A percentile compares a stretch with the other conserved stretches of the same genome.
Evolutionary conservation across 345 rosid genomes (phyloP).

Genomic region (Alliaria petiolata): DNA sequence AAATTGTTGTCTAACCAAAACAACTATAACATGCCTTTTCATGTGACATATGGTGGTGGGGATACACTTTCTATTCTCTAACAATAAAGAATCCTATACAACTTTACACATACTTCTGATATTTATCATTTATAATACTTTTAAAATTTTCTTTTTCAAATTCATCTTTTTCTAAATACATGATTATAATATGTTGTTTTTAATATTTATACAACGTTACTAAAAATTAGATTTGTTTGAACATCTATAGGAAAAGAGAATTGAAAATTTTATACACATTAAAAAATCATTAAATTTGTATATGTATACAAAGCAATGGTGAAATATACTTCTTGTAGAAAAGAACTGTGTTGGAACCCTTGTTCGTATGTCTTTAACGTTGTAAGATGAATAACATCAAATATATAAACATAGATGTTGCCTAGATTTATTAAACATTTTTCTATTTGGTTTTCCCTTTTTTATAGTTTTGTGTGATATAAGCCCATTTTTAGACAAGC

Average conservation of each 20-base stretch:
- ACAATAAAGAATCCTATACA: slow-evolving; percentile 6
- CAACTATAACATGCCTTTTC: slow-evolving; percentile 23
- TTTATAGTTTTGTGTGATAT: too few species aligned
- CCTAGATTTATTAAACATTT: too few species aligned
- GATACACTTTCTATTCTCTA: not conserved
- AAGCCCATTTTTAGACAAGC: too few species aligned
- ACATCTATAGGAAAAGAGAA: not conserved
- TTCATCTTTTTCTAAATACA: not conserved
- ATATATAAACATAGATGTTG: too few species aligned
- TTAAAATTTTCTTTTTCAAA: not conserved
- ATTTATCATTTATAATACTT: not conserved
- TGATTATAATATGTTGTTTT: not conserved
- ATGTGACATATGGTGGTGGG: slow-evolving; percentile 27
- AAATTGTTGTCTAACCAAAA: slow-evolving; percentile 22
- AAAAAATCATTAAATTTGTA: not conserved
- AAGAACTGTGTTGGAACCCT: not conserved
- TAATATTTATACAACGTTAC: not conserved
- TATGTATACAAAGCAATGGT: not conserved
- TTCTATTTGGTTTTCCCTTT: too few species aligned
- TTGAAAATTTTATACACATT: not conserved
- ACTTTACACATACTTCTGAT: slow-evolving; percentile 4
- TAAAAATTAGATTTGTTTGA: not conserved
- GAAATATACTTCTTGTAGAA: not conserved
- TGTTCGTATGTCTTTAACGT: not conserved
- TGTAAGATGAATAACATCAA: not conserved